Base-by-base conservation (phyloP, 768 basidiomycete species). In the Suillus subaureus region DNA sequence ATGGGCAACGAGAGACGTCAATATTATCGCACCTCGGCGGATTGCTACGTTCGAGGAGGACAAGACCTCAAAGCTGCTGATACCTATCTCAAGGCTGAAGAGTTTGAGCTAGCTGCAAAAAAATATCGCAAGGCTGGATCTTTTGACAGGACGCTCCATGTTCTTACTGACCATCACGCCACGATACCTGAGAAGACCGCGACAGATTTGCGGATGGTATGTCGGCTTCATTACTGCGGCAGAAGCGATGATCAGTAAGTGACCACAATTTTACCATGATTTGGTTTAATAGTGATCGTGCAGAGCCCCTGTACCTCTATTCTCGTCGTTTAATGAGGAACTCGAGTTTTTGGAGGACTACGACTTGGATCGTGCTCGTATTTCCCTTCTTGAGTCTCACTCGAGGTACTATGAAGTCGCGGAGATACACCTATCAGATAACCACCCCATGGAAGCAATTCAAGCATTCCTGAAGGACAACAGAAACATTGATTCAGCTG, bases 291-390 rank as follows among this genome's bases (percentile, higher is more conserved):
- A 13, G n/a, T 16, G 6, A 33, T 45, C 35, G 43, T 55, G 13
- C 68, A 90, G 90, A 23, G 73, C 76, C 76, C 83, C 72, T 81
- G 81, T 26, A 62, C 75, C 64, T 7, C 72, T 91, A 6, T 91
- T 91, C 64, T 66, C 77, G 0, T 77, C 81, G 0, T 73, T 80
- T 1, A 84, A 90, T 31, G 86, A 88, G 26, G 79, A 80, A 23
- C 67, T 88, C n/a, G 80, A 84, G 47, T 91, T 86, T 65, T 78
- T 87, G 21, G 83, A 88, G 62, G 81, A 85, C 4, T 80, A 81
- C 49, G 83, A 82, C 40, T 74, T 91, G 9, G 84, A 87, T 66
- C 62, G 79, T 18, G 81, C 84, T 6, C 84, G 79, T 8, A 82
- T 82, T 0, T 71, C 74, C 0, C 68, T 89, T 12, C 75, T 88